These are phyloP conservation scores for Russula dissimulans DNA, from an alignment of 768 basidiomycete species.

Conservation along the genomic window DNA sequence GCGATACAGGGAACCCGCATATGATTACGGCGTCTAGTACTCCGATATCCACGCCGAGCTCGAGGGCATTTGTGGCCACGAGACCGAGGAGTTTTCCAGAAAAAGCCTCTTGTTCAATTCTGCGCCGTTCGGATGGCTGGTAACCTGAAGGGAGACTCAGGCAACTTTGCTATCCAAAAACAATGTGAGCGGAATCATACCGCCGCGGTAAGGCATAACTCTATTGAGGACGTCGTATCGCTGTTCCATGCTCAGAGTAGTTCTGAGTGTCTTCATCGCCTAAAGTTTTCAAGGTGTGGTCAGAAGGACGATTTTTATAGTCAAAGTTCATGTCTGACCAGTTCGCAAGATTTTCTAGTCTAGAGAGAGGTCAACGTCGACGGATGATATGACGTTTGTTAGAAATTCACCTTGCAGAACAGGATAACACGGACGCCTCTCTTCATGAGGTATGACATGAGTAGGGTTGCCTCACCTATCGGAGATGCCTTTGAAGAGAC, in stretches of 20 bases:
- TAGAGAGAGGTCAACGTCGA: conserved; percentile 24
- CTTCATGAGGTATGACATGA: conserved; percentile 79
- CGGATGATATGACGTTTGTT: background rate
- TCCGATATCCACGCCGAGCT: conserved; percentile 88
- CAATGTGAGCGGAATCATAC: conserved; percentile 29
- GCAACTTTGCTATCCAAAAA: background rate
- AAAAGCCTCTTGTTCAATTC: conserved; percentile 82
- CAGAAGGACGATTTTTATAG: background rate
- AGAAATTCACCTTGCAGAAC: conserved; percentile 65
- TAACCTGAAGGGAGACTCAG: conserved; percentile 1
- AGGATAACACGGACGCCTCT: conserved; percentile 72
- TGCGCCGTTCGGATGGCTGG: conserved; percentile 56
- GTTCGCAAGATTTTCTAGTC: conserved; percentile 76
- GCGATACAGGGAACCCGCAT: conserved; percentile 71
- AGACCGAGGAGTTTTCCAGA: conserved; percentile 76
- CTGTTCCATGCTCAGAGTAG: conserved; percentile 64
- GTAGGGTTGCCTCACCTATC: conserved; percentile 53
- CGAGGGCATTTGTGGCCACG: conserved; percentile 83
- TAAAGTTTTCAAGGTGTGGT: conserved; percentile 22
- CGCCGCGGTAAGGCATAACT: conserved; percentile 80
- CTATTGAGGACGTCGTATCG: conserved; percentile 63
- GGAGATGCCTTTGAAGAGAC: conserved; percentile 47
- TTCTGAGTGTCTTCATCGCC: conserved; percentile 72
- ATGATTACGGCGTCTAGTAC: conserved; percentile 84
- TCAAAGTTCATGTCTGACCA: conserved; percentile 36